phyloP scores from a whole-genome alignment of 2,329 filamentous ascomycete species.

The Exophiala sp. region DNA sequence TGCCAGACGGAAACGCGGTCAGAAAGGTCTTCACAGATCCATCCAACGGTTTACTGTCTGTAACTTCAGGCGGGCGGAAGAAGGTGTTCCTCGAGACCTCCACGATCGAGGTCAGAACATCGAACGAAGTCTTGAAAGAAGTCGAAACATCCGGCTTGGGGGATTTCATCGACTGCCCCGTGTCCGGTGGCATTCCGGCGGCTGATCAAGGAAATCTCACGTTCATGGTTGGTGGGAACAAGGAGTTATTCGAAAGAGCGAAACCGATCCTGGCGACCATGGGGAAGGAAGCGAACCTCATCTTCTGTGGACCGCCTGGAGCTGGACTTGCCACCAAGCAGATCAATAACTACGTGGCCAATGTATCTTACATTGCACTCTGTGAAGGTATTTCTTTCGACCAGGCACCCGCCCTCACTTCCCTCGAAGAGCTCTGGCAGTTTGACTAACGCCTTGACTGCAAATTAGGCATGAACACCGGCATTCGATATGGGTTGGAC shows the following conservation, averaged over 20 bases:
- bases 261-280: constrained; percentile 42
- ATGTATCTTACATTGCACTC: constrained; percentile 23
- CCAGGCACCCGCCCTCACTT: not conserved
- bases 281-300: constrained; percentile 49
- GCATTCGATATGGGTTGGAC: constrained; percentile 28
- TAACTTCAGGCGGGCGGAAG: constrained; percentile 37
- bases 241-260: constrained; percentile 48
- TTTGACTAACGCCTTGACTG: constrained; percentile 44
- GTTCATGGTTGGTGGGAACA: constrained; percentile 53
- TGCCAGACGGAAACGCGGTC: constrained; percentile 52
- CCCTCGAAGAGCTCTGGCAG: no score
- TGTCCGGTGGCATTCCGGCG: constrained; percentile 51
- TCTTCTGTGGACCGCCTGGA: constrained; percentile 30
- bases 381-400: constrained; percentile 21
- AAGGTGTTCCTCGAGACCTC: constrained; percentile 53
- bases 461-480: constrained; percentile 42
- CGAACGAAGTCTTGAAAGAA: constrained; percentile 41
- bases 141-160: constrained; percentile 31
- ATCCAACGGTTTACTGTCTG: constrained; percentile 37
- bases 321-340: constrained; percentile 31
- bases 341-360: constrained; percentile 32
- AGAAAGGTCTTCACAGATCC: constrained; percentile 49
- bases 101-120: constrained; percentile 53
- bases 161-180: constrained; percentile 53
- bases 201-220: constrained; percentile 50